A percentile compares a stretch with the other conserved stretches of the same genome.
Evolutionary conservation across 352 stramenopile species (phyloP).

Genomic region (Phytophthora sojae): DNA sequence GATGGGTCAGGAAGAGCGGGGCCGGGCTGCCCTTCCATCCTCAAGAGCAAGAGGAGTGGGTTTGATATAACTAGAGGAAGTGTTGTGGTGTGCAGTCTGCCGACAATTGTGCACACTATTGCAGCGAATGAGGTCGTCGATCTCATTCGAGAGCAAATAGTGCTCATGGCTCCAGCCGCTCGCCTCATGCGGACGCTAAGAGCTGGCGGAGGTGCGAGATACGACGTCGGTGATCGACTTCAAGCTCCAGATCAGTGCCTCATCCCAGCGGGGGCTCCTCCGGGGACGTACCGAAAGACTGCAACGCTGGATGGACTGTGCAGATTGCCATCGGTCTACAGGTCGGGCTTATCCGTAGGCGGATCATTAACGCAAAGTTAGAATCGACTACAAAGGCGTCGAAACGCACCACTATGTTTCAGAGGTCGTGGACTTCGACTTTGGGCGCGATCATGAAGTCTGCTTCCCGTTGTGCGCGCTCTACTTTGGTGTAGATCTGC

Average conservation of each 20-base stretch:
- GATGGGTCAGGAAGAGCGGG: conserved; percentile 19
- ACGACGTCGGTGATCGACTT: conserved; percentile 22
- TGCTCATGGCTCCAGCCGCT: background rate
- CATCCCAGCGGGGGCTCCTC: conserved; percentile 4
- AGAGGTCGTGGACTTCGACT: conserved; percentile 12
- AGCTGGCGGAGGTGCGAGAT: background rate
- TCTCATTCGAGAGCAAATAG: conserved; percentile 13
- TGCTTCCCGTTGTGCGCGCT: background rate
- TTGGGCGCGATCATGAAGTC: background rate
- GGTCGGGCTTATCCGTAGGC: conserved; percentile 3
- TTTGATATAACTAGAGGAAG: conserved; percentile 6
- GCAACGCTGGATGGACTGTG: conserved; percentile 34
- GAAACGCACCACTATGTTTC: conserved; percentile 1
- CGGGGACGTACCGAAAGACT: background rate
- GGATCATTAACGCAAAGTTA: conserved; percentile 11
- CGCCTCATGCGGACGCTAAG: conserved; percentile 9
- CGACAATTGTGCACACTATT: conserved; percentile 3
- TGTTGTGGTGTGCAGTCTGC: conserved; percentile 15
- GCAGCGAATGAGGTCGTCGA: conserved; percentile 10
- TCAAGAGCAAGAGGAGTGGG: too few relatives aligned
- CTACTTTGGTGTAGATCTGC: conserved; percentile 8
- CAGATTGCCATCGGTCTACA: conserved; percentile 27
- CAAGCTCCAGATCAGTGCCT: conserved; percentile 18
- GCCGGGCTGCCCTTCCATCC: conserved; percentile 11
- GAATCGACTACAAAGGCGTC: conserved; percentile 8